phyloP scores from a whole-genome alignment of 768 basidiomycete species.

The Suillus placidus region DNA sequence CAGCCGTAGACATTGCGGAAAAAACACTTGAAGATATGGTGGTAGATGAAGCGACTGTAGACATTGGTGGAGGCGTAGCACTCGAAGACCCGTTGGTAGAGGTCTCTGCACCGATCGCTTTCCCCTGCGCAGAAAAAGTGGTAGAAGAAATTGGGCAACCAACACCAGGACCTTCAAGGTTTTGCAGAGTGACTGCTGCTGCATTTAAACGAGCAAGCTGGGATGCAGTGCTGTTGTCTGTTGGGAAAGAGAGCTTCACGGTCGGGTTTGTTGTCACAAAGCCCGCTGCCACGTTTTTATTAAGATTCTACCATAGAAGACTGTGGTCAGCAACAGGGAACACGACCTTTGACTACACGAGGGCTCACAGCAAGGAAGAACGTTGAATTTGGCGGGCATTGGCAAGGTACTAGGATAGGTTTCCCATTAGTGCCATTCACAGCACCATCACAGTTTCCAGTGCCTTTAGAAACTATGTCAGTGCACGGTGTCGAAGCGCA shows the following conservation, averaged over 20 bases:
- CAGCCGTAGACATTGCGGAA: background rate
- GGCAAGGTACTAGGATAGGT: conserved; percentile 63
- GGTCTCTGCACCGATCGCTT: conserved; percentile 27
- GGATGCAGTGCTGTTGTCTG: conserved; percentile 53
- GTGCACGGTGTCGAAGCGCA: background rate
- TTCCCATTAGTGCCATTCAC: conserved; percentile 57
- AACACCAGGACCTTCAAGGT: conserved; percentile 64
- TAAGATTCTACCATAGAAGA: conserved; percentile 39
- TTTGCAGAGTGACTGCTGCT: conserved; percentile 70
- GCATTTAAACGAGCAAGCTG: conserved; percentile 61
- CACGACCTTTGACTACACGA: conserved; percentile 14
- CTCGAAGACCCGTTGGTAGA: conserved; percentile 10
- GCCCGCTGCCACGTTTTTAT: conserved; percentile 61
- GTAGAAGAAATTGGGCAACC: conserved; percentile 72
- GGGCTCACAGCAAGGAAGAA: conserved; percentile 51
- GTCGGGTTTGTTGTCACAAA: conserved; percentile 67
- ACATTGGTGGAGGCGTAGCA: background rate
- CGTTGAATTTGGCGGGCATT: conserved; percentile 60
- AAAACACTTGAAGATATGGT: conserved; percentile 2
- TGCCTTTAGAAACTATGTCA: conserved; percentile 38
- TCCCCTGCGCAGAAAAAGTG: conserved; percentile 49
- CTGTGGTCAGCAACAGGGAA: conserved; percentile 3
- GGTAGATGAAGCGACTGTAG: background rate
- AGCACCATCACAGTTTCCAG: conserved; percentile 72
- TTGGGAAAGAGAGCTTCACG: conserved; percentile 63